Base-by-base conservation (phyloP, 1,284 basidiomycete genomes). In the Cutaneotrichosporon mucoides region DNA sequence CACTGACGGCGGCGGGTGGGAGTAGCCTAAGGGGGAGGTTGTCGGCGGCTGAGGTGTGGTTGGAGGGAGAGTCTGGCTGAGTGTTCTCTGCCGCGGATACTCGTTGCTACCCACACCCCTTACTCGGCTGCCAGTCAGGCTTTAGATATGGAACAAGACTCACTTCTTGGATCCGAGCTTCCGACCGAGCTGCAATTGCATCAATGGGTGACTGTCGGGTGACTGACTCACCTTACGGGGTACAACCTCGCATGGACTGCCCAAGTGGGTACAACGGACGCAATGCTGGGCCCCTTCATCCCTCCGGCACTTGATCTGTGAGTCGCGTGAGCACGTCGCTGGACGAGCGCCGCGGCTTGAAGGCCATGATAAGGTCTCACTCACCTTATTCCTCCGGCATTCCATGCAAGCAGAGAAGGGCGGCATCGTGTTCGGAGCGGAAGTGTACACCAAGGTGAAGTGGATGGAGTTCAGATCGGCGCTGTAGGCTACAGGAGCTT, bases 81-180 rank as follows among this genome's bases (percentile, higher is more conserved):
- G 2, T 24, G 24, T 24, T 24, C 24, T 2, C 3, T 24, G 24
- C 24, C 24, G 24, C 24, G 24, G 24, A 24, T 2, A 24, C 3
- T 24, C 24, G 24, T 24, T 24, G 24, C 42, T 16, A 5, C 42
- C 42, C 5, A 44, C 42, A 6, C 13, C 44, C 4, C 44, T 4
- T 2, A 35, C 46, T 2, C 49, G 49, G 7, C 49, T 51, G 11
- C 44, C 8, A 24, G 24, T 45, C 44, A 45, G 44, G 16, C 8
- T n/a, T n/a, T n/a, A n/a, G n/a, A n/a, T n/a, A n/a, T n/a, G n/a
- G n/a, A n/a, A n/a, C 24, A 24, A 24, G 24, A 40, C 53, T 2
- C 24, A 66, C 65, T 66, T 66, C 38, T 62, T 66, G 11, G 65
- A 63, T 1, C 65, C 65, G 6, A 61, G 54, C 47, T 60, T 59